Evolutionary conservation across 169 alveolate species (phyloP), one percentile per base, ranked within the genome.

Genomic region (Eimeria brunetti): DNA sequence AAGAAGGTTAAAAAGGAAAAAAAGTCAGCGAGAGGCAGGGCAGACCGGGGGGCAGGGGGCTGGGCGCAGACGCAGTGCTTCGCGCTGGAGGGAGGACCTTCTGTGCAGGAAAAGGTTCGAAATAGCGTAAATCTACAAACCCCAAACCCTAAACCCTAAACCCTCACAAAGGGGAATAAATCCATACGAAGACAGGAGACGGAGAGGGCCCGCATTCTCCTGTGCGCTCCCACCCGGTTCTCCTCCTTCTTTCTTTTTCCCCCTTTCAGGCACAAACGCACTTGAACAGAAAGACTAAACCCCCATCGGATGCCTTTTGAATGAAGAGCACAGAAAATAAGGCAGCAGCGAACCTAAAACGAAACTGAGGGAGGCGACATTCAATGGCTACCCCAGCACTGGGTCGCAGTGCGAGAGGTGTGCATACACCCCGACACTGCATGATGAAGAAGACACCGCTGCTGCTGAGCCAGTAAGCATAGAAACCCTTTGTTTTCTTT

Each of bases 401-500:
- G 91, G 91, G 80, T 38, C 91, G 81, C 91, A 58, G 91, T 56
- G 91, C 75, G 91, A 85, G 91, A 60, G 91, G 91, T 62, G 80
- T 85, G 78, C 91, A 85, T 85, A 85, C 91, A 38, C 91, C 80
- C 81, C 80, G 58, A 85, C 80, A 85, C 91, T 85, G 91, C 78
- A 41, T 9, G 80, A 41, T 36, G 46, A 56, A 36, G 80, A 56
- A 58, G 91, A 60, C 58, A 56, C 80, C 38, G 20, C 49, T 36
- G 30, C 44, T 85, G 80, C 78, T 18, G 38, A 12, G 24, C 30
- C 18, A 81, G 18, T 8, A 53, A 12, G 22, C 75, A 6, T 27
- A 46, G 51, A 81, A 49, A 56, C 41, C 18, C 20, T 38, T 60
- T 46, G 12, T 8, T 33, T 85, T 62, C 64, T 27, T 36, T 30